Evolutionary conservation across 352 stramenopile genomes (phyloP), one percentile per base, ranked within the genome.

Genomic region (Phytophthora agathidicida): DNA sequence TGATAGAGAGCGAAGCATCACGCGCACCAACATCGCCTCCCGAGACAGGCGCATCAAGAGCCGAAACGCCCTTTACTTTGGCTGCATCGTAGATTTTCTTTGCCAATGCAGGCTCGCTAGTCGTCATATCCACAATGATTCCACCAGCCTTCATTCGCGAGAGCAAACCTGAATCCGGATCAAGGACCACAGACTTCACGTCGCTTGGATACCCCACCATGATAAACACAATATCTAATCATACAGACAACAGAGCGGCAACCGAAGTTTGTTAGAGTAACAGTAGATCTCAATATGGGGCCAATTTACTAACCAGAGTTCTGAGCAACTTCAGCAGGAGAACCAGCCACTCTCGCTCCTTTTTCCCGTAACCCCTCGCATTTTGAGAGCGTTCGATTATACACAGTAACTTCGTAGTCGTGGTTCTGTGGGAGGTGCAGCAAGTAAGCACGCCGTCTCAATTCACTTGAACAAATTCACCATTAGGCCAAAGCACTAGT

Each of bases 111-210:
- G 90, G 90, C 28, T 91, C 75, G 48, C 84, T 96, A 1, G 90
- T 97, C 1, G 90, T 96, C 88, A 96, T 96, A 53, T 97, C 90
- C 35, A 96, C 86, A 51, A 96, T 84, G 52, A 97, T 86, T 7
- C 88, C 80, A 17, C 83, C 88, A 24, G 75, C 65, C 51, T 90
- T 87, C 71, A 95, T 88, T 41, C 65, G 69, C n/a, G 79, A 79
- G 0, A 95, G 65, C 35, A 88, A 37, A 36, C 86, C 86, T 13
- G 70, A 86, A 19, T 89, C 59, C 0, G 82, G 68, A 37, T 91
- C 86, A 14, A 88, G 53, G 24, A 95, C 86, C 8, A 95, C 83
- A 2, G 79, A 77, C 17, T 81, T 77, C 14, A 97, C 89, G 32
- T 97, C 89, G 14, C 68, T 80, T 7, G 89, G 89, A 60, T 91